Base-by-base conservation (phyloP, 805 yeast species). In the Saturnispora gosingensis region DNA sequence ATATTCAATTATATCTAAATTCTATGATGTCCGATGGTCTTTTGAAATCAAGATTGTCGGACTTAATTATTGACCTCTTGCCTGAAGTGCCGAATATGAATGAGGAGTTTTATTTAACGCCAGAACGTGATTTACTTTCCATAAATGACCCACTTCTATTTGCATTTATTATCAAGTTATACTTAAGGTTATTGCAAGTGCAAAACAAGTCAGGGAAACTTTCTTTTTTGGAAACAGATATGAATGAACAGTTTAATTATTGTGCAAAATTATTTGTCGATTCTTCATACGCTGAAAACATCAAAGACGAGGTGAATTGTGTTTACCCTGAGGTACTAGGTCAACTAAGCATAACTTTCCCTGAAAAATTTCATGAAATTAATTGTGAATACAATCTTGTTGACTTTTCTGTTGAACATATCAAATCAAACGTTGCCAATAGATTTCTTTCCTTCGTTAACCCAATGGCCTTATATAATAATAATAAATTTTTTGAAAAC, bases 71-170 rank as follows among this genome's bases (percentile, higher is more conserved):
- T n/a, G 56, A 60, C 2, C 40, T 68, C 18, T 52, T 68, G 18
- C 62, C 59, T 0, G 53, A 55, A n/a, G 43, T 60, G 7, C 65
- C 61, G 16, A 45, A 45, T 8, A 25, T 65, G 4, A 69, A 71
- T 2, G 48, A 52, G 1, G 56, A 59, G 0, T 45, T 69, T 27
- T 61, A 67, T 25, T 47, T 62, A 20, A 54, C 65, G 25, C 20
- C 60, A 0, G 54, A 55, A 10, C 48, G 54, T 1, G 65, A 60
- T 36, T 58, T 67, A 28, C 50, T 49, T 2, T 13, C 45, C 1
- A 56, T 60, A 5, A 60, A 62, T 36, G 75, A 71, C 51, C 45
- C 66, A 1, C 53, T 71, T 10, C 57, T 66, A 15, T 58, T 58
- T 39, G 52, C 67, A 3, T 62, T 63, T 46, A 52, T 59, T 16